Percentiles rank a stretch among this genome's conserved stretches.
These are phyloP conservation scores for Albifimbria verrucaria DNA, from an alignment of 2,329 filamentous ascomycete genomes.

Conservation along the genomic window DNA sequence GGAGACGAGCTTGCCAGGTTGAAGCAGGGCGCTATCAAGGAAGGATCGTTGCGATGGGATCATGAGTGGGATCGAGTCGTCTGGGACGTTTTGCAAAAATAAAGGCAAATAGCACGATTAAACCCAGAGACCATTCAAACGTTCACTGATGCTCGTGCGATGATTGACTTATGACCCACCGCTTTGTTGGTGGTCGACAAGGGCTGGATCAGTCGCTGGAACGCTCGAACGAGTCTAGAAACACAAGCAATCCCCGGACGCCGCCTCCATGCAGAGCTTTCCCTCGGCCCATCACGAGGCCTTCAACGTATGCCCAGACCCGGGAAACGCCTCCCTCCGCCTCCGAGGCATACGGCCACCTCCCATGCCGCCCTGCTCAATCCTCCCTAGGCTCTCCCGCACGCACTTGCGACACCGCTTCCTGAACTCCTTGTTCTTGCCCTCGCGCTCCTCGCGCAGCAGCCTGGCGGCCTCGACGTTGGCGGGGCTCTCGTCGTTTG, in stretches of 20 bases:
- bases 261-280: constrained; percentile 13
- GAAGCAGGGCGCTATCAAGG: constrained; percentile 66
- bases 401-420: constrained; percentile 75
- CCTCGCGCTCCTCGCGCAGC: constrained; percentile 73
- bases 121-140: constrained; percentile 5
- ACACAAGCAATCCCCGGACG: constrained; percentile 9
- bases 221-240: not conserved
- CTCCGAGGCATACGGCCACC: not conserved
- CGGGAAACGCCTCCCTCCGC: constrained; percentile 7
- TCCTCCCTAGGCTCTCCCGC: constrained; percentile 78
- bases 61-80: constrained; percentile 89
- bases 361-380: constrained; percentile 20
- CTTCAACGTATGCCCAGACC: constrained; percentile 6
- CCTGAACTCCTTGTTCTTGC: constrained; percentile 67
- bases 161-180: no score
- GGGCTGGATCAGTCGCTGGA: not conserved
- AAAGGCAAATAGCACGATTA: constrained; percentile 9
- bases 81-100: constrained; percentile 61
- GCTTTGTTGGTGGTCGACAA: not conserved
- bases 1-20: constrained; percentile 57
- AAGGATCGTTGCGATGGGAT: constrained; percentile 80
- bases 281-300: constrained; percentile 7
- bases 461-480: constrained; percentile 91
- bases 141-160: no score
- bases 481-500: constrained; percentile 93